These are phyloP conservation scores for Aspergillus pseudonomiae DNA, from an alignment of 2,329 filamentous ascomycete genomes.

Conservation along the genomic window DNA sequence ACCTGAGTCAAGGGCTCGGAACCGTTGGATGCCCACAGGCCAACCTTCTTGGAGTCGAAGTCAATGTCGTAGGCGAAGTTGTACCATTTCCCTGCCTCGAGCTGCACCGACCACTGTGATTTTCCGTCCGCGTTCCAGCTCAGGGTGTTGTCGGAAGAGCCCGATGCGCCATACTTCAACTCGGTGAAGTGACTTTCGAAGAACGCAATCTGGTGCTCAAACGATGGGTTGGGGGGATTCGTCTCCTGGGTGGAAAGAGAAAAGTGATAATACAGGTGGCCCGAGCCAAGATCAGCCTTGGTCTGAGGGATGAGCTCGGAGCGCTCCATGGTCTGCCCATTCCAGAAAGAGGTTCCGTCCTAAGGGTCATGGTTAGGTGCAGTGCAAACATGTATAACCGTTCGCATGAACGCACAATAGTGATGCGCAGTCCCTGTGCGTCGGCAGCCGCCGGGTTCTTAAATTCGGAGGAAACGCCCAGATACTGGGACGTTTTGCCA, in stretches of 20 bases:
- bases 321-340: conserved; percentile 71
- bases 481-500: conserved; percentile 54
- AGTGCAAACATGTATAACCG: conserved; percentile 34
- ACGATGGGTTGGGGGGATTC: conserved; percentile 63
- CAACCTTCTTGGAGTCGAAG: conserved; percentile 64
- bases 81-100: conserved; percentile 69
- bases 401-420: conserved; percentile 49
- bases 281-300: conserved; percentile 64
- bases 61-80: conserved; percentile 76
- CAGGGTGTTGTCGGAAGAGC: conserved; percentile 61
- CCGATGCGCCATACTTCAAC: conserved; percentile 60
- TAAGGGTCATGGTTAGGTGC: neutral
- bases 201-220: conserved; percentile 69
- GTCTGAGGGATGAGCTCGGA: conserved; percentile 76
- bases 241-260: conserved; percentile 61
- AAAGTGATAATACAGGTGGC: conserved; percentile 74
- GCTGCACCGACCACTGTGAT: conserved; percentile 65
- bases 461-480: conserved; percentile 62
- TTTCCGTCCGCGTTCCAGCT: conserved; percentile 66
- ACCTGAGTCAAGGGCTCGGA: conserved; percentile 59
- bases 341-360: conserved; percentile 62
- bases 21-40: conserved; percentile 73
- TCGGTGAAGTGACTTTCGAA: conserved; percentile 73
- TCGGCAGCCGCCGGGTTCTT: conserved; percentile 69
- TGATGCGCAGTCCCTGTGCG: conserved; percentile 69